These are phyloP conservation scores for Calonectria leucothoes DNA, from an alignment of 2,329 filamentous ascomycete species.

Conservation along the genomic window DNA sequence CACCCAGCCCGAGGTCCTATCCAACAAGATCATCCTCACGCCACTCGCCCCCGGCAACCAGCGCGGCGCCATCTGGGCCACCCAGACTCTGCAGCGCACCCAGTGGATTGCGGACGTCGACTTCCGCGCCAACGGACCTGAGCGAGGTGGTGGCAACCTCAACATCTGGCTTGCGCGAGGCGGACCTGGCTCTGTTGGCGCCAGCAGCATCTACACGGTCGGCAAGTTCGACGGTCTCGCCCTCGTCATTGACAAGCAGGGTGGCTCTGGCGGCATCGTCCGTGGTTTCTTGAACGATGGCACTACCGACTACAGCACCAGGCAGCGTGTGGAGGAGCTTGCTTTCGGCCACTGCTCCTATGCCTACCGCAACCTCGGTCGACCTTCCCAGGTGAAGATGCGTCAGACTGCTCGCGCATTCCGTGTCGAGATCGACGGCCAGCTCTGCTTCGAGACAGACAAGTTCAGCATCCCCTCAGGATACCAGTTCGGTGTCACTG, in stretches of 20 bases:
- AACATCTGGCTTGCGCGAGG: slow-evolving; percentile 91
- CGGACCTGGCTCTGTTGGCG: slow-evolving; percentile 72
- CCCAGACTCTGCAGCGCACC: slow-evolving; percentile 69
- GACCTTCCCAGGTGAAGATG: slow-evolving; percentile 83
- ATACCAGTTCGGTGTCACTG: slow-evolving; percentile 89
- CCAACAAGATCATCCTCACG: slow-evolving; percentile 92
- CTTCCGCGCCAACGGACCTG: slow-evolving; percentile 88
- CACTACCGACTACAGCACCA: slow-evolving; percentile 79
- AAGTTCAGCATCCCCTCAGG: slow-evolving; percentile 82
- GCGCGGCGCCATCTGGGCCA: slow-evolving; percentile 85
- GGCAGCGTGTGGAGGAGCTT: slow-evolving; percentile 82
- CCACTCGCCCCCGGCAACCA: slow-evolving; percentile 88
- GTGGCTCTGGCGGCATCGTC: slow-evolving; percentile 81
- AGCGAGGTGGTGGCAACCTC: slow-evolving; percentile 87
- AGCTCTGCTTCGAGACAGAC: slow-evolving; percentile 84
- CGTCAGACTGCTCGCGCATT: slow-evolving; percentile 73
- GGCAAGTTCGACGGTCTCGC: slow-evolving; percentile 91
- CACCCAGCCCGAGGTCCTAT: slow-evolving; percentile 73
- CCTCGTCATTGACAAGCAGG: slow-evolving; percentile 86
- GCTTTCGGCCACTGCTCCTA: slow-evolving; percentile 96
- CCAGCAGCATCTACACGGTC: slow-evolving; percentile 85
- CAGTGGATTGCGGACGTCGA: slow-evolving; percentile 87
- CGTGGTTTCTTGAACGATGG: slow-evolving; percentile 96
- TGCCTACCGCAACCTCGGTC: slow-evolving; percentile 89
- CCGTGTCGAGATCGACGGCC: slow-evolving; percentile 83